Evolutionary conservation across 2,329 filamentous ascomycete species (phyloP).

Genomic region (Dothiorella sarmentorum): DNA sequence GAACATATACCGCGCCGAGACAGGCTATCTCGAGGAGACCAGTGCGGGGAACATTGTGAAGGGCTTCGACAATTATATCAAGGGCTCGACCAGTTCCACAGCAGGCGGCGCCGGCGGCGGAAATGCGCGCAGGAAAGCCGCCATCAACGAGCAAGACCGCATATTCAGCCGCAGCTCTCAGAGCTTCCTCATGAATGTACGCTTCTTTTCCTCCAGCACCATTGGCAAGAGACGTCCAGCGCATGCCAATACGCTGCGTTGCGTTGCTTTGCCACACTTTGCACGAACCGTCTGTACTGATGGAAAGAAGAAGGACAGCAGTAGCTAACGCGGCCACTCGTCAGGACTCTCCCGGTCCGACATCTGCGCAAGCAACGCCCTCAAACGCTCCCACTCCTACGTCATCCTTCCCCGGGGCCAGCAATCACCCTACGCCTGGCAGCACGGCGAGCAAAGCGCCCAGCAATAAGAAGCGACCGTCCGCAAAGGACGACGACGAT

Average conservation of each 20-base stretch:
- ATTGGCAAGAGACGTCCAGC: background rate
- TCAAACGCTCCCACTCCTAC: conserved; percentile 49
- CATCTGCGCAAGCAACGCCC: conserved; percentile 39
- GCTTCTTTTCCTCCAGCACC: conserved; percentile 14
- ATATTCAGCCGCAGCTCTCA: conserved; percentile 58
- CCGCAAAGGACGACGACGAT: conserved; percentile 45
- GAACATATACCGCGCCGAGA: conserved; percentile 77
- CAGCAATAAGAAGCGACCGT: conserved; percentile 43
- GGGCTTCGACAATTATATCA: conserved; percentile 98
- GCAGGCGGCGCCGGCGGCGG: conserved; percentile 43
- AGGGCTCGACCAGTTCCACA: conserved; percentile 62
- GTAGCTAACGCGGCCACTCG: conserved; percentile 1
- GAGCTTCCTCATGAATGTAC: conserved; percentile 36
- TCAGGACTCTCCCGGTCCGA: conserved; percentile 39
- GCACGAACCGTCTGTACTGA: background rate
- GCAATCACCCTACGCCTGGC: conserved; percentile 42
- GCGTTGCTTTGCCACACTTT: background rate
- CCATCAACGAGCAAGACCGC: conserved; percentile 65
- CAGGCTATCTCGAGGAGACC: conserved; percentile 82
- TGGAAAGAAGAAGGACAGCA: background rate
- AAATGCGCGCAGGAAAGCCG: conserved; percentile 57
- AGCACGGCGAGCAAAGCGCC: conserved; percentile 32
- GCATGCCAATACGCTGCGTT: no score
- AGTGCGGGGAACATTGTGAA: conserved; percentile 90
- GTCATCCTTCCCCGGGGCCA: conserved; percentile 43